Evolutionary conservation across 23 red algal genomes (phyloP).

Genomic region (Gracilaria vermiculophylla): DNA sequence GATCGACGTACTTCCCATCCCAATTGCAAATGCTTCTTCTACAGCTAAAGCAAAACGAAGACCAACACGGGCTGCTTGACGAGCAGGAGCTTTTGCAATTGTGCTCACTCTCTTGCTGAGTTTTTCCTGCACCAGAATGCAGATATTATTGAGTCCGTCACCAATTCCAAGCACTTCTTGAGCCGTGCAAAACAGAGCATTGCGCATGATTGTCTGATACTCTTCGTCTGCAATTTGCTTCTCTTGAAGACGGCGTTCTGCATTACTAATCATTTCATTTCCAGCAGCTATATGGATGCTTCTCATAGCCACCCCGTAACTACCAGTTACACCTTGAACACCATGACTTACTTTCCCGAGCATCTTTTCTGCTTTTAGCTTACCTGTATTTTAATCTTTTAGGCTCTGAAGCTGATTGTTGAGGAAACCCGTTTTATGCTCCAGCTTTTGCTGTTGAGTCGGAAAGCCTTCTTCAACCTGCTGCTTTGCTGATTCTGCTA

Average conservation of each 20-base stretch:
- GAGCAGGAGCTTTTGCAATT: background rate
- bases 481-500: background rate
- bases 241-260: background rate
- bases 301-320: background rate
- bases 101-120: background rate
- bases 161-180: constrained; percentile 22
- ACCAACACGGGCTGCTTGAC: background rate
- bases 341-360: background rate
- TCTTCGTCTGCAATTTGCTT: background rate
- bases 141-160: background rate
- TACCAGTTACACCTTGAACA: background rate
- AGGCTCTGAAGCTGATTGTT: background rate
- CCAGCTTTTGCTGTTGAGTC: background rate
- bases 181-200: background rate
- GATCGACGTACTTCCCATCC: constrained; percentile 2
- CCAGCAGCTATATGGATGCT: constrained; percentile 26
- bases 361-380: constrained; percentile 1
- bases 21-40: background rate
- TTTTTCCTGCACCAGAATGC: background rate
- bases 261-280: constrained; percentile 26
- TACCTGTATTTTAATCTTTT: background rate
- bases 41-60: background rate
- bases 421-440: background rate
- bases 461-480: background rate
- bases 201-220: background rate